A percentile compares a stretch with the other conserved stretches of the same genome.
Conservation (phyloP, 371 early-diverging fungal species). For the Saksenaea oblongispora region DNA sequence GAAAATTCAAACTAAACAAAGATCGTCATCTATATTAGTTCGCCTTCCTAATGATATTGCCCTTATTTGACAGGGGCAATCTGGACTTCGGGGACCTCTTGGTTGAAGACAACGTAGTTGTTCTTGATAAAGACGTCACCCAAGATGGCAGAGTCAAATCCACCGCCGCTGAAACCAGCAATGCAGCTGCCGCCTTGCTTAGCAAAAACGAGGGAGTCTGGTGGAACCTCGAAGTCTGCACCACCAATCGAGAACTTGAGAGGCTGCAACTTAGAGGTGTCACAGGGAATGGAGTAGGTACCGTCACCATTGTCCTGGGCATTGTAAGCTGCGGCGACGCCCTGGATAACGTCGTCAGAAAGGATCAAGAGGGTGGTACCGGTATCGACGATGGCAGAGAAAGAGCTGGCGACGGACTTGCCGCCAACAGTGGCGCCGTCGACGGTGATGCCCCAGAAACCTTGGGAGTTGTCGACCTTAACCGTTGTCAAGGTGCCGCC, state of each 20-base stretch:
- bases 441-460: conserved; percentile 20
- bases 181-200: conserved; percentile 15
- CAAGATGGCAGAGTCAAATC: conserved; percentile 31
- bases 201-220: conserved; percentile 24
- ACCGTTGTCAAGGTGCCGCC: conserved; percentile 22
- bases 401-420: background rate
- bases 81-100: conserved; percentile 21
- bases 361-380: conserved; percentile 62
- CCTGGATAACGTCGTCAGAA: conserved; percentile 30
- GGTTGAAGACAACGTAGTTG: conserved; percentile 49
- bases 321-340: conserved; percentile 19
- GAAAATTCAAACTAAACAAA: background rate
- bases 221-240: conserved; percentile 15
- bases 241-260: conserved; percentile 23
- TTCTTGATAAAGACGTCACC: conserved; percentile 55
- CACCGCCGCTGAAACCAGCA: conserved; percentile 27
- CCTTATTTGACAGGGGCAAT: conserved; percentile 23
- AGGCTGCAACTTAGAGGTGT: conserved; percentile 11
- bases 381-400: conserved; percentile 59
- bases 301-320: conserved; percentile 29
- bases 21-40: background rate
- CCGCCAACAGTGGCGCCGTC: conserved; percentile 5
- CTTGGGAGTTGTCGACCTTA: conserved; percentile 26
- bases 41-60: background rate
- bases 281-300: conserved; percentile 27